Conservation (phyloP, 345 rosid species). For the Citrus glauca region DNA sequence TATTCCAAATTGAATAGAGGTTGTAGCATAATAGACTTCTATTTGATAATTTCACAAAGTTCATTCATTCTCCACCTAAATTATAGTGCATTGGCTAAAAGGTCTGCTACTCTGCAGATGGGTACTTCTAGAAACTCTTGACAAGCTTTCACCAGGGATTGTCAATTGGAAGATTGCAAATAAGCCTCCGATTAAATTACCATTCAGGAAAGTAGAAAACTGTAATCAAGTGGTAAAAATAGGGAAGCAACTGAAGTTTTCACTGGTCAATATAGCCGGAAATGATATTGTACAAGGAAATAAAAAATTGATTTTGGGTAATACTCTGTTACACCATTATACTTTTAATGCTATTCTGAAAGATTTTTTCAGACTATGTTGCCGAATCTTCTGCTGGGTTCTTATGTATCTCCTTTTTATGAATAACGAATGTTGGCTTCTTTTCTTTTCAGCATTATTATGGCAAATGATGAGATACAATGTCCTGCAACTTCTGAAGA, state of each 20-base stretch:
- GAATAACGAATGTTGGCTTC: not conserved
- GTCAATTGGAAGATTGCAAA: slow-evolving; percentile 92
- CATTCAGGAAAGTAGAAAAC: slow-evolving; percentile 95
- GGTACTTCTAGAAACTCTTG: slow-evolving; percentile 88
- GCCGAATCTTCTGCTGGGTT: not conserved
- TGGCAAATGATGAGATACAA: slow-evolving; percentile 98
- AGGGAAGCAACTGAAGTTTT: slow-evolving; percentile 94
- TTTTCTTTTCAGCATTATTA: slow-evolving; percentile 57
- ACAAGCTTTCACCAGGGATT: slow-evolving; percentile 89
- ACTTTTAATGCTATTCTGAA: not conserved
- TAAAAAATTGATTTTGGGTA: slow-evolving; percentile 89
- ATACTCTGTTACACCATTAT: slow-evolving; percentile 5
- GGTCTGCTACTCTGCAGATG: slow-evolving; percentile 49
- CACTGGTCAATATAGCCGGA: slow-evolving; percentile 94
- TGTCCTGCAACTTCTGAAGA: slow-evolving; percentile 87
- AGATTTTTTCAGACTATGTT: not conserved
- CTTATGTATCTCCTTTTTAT: not conserved
- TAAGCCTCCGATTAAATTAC: slow-evolving; percentile 94
- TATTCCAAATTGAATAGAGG: not conserved
- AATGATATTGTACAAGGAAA: slow-evolving; percentile 93
- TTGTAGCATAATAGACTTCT: not conserved
- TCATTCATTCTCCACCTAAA: not conserved
- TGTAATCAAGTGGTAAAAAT: slow-evolving; percentile 93
- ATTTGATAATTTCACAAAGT: not conserved
- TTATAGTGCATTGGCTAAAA: slow-evolving; percentile 9